Base-by-base conservation (phyloP, 2,329 filamentous ascomycete species). In the Penicillium nordicum region DNA sequence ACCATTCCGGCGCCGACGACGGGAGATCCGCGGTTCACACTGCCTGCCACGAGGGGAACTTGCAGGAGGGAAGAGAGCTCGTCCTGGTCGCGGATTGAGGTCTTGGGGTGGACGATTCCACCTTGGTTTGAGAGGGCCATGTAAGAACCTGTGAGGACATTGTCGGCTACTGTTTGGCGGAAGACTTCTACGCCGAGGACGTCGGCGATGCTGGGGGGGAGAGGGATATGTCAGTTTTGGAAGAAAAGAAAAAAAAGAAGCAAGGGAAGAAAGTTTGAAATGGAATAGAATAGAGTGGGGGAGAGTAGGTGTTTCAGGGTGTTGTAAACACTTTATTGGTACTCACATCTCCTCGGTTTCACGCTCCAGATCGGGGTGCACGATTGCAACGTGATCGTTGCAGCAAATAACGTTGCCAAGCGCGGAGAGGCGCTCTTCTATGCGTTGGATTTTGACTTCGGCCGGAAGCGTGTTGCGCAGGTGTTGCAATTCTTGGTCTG, bases 1-100 rank as follows among this genome's bases (percentile, higher is more conserved):
- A 96, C 92, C 89, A 96, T 94, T 42, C 92, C 92, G 1, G 93
- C 94, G 55, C 94, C 94, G n/a, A 99, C 92, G 30, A 99, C 92
- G 58, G 91, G 87, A 72, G 87, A 92, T 60, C 94, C 94, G 62
- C 94, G 85, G 79, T 99, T 99, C 61, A 99, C 89, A 71, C 86
- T 90, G 41, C 94, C 94, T 4, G 94, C 94, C 1, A 99, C 94
- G 6, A 99, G 86, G 14, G 94, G 94, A 37, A 99, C 93, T 78
- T 97, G 93, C 61, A 99, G 83, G 77, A 99, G 79, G 70, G 88
- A 92, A 62, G 88, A 92, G 63, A 99, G 84, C 80, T 99, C 94
- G 74, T 99, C 94, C 82, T 99, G 94, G 76, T 99, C 94, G 78
- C 96, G 91, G 71, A 97, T 94, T 64, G 85, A 89, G 40, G 94